Conservation (phyloP, 2,329 filamentous ascomycete species). For the Aspergillus pseudotamarii region DNA sequence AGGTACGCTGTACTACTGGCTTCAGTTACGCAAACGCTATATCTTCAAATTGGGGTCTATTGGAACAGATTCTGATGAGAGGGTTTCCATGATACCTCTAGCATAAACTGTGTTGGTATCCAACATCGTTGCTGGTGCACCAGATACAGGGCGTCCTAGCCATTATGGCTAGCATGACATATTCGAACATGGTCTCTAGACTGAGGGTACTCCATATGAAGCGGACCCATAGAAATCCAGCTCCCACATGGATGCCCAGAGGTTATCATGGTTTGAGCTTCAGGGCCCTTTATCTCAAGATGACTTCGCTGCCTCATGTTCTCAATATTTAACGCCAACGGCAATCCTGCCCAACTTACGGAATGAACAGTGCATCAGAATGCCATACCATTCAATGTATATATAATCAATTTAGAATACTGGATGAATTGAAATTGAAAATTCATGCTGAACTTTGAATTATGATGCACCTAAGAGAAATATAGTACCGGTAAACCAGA, state of each 20-base stretch:
- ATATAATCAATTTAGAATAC: conserved; percentile 1
- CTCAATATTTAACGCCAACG: background rate
- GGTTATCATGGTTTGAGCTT: background rate
- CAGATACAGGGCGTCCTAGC: background rate
- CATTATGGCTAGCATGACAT: background rate
- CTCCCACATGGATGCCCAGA: background rate
- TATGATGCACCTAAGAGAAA: background rate
- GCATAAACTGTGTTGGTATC: background rate
- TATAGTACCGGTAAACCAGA: background rate
- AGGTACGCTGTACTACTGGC: background rate
- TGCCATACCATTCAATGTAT: background rate
- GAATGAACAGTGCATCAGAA: background rate
- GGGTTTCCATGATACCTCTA: background rate
- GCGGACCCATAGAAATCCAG: background rate
- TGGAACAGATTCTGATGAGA: background rate
- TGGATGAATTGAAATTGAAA: background rate
- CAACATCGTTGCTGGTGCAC: background rate
- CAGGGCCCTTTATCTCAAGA: background rate
- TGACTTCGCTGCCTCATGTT: background rate
- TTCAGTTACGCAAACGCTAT: background rate
- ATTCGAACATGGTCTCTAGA: background rate
- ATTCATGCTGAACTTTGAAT: background rate
- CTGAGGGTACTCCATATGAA: background rate
- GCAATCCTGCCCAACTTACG: background rate
- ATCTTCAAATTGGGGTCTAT: background rate